Percentiles rank a stretch among this genome's conserved stretches.
phyloP scores from a whole-genome alignment of 225 moss, liverwort and hornwort species.

The Polytrichum formosum region DNA sequence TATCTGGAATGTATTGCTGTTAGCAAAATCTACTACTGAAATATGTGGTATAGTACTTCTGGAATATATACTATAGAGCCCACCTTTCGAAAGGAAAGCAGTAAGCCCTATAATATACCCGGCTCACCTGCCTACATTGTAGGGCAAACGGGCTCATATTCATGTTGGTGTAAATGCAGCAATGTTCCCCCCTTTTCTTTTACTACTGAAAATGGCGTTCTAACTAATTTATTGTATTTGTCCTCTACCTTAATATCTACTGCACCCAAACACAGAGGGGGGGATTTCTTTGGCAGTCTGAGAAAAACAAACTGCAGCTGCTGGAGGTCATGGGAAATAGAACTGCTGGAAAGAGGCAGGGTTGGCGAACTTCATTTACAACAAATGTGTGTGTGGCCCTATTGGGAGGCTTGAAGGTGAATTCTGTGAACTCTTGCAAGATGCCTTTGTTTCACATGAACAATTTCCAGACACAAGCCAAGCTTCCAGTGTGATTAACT shows the following conservation, averaged over 20 bases:
- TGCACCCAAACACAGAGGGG: constrained; percentile 34
- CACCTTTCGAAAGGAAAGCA: too few species aligned
- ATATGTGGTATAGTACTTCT: neutral
- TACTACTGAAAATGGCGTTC: too few species aligned
- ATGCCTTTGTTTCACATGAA: neutral
- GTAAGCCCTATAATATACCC: too few species aligned
- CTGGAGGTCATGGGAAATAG: constrained; percentile 82
- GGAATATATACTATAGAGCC: too few species aligned
- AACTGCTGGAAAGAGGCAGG: constrained; percentile 78
- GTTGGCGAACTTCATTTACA: constrained; percentile 79
- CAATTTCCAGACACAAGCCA: too few species aligned
- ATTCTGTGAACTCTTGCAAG: neutral
- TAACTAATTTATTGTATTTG: too few species aligned
- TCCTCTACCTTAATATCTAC: neutral
- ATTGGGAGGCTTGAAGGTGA: constrained; percentile 78
- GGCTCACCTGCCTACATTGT: too few species aligned
- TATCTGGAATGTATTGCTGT: neutral
- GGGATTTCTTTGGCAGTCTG: constrained; percentile 67
- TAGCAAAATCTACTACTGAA: neutral
- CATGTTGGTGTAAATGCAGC: too few species aligned
- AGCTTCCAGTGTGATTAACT: neutral
- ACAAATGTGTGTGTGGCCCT: constrained; percentile 92
- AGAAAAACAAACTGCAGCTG: constrained; percentile 76
- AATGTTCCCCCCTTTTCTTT: too few species aligned
- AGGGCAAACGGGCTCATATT: too few species aligned